These are phyloP conservation scores for Tilletiopsis washingtonensis DNA, from an alignment of 1,284 basidiomycete species.

Conservation along the genomic window DNA sequence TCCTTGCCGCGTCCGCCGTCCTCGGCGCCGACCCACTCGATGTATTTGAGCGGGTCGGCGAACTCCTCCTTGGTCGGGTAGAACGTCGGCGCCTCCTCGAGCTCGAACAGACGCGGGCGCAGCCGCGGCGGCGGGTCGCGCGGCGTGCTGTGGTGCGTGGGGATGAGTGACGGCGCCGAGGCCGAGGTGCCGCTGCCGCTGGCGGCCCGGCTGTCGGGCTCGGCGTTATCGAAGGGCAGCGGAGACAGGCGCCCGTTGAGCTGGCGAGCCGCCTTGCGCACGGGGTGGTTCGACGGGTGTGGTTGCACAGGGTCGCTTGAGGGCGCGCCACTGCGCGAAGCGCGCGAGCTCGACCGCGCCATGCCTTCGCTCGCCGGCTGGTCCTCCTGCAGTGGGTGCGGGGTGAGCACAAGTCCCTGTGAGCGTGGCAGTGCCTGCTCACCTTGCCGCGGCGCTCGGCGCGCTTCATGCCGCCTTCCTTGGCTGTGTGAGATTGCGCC, in stretches of 20 bases:
- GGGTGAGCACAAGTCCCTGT: background rate
- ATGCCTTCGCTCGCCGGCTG: conserved; percentile 13
- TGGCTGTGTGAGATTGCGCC: conserved; percentile 5
- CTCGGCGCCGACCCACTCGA: conserved; percentile 64
- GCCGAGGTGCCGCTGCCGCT: background rate
- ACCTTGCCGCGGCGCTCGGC: conserved; percentile 7
- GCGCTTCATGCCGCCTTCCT: conserved; percentile 14
- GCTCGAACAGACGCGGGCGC: conserved; percentile 58
- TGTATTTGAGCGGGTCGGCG: conserved; percentile 89
- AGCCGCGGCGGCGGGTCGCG: conserved; percentile 24
- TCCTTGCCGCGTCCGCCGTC: conserved; percentile 58
- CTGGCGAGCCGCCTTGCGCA: background rate
- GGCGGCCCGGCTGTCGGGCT: background rate
- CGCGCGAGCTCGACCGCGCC: conserved; percentile 11
- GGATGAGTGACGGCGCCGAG: no score
- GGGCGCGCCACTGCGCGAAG: background rate
- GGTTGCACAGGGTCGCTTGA: conserved; percentile 2
- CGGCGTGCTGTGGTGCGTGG: conserved; percentile 31
- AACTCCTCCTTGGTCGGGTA: conserved; percentile 85
- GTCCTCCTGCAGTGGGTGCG: background rate
- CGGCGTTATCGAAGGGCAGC: background rate
- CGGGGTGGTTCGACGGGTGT: background rate
- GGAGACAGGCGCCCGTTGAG: background rate
- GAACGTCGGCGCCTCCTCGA: conserved; percentile 83
- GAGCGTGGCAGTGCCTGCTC: background rate